Percentiles rank a stretch among this genome's conserved stretches.
phyloP scores from a whole-genome alignment of 1,139 yeast species.

The Blastobotrys serpentis region DNA sequence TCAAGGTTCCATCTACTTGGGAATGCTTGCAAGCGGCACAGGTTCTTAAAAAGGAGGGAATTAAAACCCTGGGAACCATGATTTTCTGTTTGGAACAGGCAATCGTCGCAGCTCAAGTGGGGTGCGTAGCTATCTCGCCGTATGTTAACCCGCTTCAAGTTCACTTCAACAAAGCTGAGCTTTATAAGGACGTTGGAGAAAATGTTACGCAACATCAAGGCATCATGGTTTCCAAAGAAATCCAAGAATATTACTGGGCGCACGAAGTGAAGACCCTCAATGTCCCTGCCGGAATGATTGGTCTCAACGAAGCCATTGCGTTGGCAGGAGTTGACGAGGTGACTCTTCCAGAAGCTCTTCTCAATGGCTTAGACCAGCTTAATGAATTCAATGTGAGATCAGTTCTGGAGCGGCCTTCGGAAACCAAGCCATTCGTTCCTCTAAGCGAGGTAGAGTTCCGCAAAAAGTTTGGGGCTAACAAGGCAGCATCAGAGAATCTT shows the following conservation, averaged over 20 bases:
- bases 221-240: constrained; percentile 26
- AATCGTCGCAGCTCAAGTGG: constrained; percentile 25
- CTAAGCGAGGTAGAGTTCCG: constrained; percentile 4
- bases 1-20: constrained; percentile 38
- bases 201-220: constrained; percentile 23
- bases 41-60: constrained; percentile 26
- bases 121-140: constrained; percentile 36
- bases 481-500: constrained; percentile 3
- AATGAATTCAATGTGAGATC: background rate
- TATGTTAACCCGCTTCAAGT: constrained; percentile 34
- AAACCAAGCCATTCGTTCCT: background rate
- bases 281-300: constrained; percentile 38
- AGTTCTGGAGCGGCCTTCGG: background rate
- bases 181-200: constrained; percentile 20
- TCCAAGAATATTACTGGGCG: constrained; percentile 39
- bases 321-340: constrained; percentile 38
- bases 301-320: constrained; percentile 30
- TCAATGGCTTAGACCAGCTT: background rate
- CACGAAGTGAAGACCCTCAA: constrained; percentile 32
- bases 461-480: background rate
- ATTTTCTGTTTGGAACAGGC: constrained; percentile 37
- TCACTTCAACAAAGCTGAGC: constrained; percentile 29
- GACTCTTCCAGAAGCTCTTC: constrained; percentile 26
- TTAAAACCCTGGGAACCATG: constrained; percentile 37
- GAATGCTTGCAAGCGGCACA: constrained; percentile 37